Evolutionary conservation across 2,329 filamentous ascomycete genomes (phyloP).

Genomic region (Alternaria gaisen): DNA sequence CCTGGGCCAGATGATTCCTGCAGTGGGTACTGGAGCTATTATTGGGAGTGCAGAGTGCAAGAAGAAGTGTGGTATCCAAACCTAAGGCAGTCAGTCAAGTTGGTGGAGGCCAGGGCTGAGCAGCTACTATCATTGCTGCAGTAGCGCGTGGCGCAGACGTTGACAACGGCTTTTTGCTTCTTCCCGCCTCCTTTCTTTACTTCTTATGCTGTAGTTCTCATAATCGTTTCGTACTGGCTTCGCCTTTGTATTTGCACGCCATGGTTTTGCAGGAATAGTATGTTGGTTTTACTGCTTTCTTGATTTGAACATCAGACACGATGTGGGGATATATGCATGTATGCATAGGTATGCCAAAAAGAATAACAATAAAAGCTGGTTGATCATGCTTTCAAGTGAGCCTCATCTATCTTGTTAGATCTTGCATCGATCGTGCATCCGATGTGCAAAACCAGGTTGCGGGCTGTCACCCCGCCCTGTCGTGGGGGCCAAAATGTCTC

Average conservation of each 20-base stretch:
- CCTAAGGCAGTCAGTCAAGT: neutral
- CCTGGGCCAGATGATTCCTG: slow-evolving; percentile 45
- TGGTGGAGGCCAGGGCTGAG: neutral
- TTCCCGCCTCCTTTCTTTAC: neutral
- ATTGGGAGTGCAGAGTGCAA: slow-evolving; percentile 54
- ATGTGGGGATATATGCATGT: neutral
- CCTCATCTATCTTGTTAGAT: neutral
- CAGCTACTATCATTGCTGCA: neutral
- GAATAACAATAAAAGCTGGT: neutral
- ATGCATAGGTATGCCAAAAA: neutral
- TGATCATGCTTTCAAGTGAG: neutral
- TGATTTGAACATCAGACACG: neutral
- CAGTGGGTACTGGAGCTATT: slow-evolving; percentile 55
- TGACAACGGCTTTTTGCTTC: neutral
- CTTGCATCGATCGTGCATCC: neutral
- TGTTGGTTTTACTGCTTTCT: neutral
- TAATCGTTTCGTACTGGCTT: neutral
- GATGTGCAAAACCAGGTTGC: neutral
- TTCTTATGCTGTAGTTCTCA: neutral
- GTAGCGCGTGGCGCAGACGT: slow-evolving; percentile 2
- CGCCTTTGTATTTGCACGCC: neutral
- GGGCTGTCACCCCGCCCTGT: slow-evolving; percentile 3
- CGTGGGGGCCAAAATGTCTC: slow-evolving; percentile 1
- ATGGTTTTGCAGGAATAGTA: neutral
- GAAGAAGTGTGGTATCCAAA: slow-evolving; percentile 44